Base-by-base conservation (phyloP, 31 red algal species). In the Asparagopsis taxiformis region DNA sequence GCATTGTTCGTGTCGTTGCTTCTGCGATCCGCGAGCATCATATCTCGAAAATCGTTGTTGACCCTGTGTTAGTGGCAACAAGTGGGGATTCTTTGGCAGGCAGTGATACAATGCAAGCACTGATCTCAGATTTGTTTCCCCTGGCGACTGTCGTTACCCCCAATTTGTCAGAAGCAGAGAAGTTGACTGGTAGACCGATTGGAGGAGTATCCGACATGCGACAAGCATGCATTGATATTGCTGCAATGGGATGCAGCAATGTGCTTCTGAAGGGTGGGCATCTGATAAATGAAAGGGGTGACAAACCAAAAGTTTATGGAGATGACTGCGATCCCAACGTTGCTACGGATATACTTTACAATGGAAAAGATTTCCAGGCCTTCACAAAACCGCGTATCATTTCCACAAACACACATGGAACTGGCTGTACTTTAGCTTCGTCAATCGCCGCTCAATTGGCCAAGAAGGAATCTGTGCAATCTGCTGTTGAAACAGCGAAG, bases 231-330 rank as follows among this genome's bases (percentile, higher is more conserved):
- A 31, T 63, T 32, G 70, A 22, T 24, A 55, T 93, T 21, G 9
- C 33, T 3, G 32, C 41, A n/a, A 68, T 76, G 54, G 96, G 82
- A 65, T 74, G 80, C 53, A 51, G 52, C 21, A 55, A 29, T 56
- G 96, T 94, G 3, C 54, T 99, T 24, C 34, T 99, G n/a, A 99
- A 99, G 68, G 96, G 96, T 13, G 96, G 96, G 5, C 95, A 98
- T 72, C 16, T 61, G 13, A 19, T 59, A 41, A 34, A 66, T 16
- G 4, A 7, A 25, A 19, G 13, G 23, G 16, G 19, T 19, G 31
- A 19, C 33, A 7, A 43, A 1, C 5, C 9, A 28, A 23, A 17
- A 9, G 41, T 36, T 15, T 24, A 64, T 21, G 26, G 21, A 13
- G 41, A 62, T 3, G 52, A 51, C 22, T 54, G 52, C 19, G 61